These are phyloP conservation scores for Bipolaris zeicola DNA, from an alignment of 2,329 filamentous ascomycete genomes.

Conservation along the genomic window DNA sequence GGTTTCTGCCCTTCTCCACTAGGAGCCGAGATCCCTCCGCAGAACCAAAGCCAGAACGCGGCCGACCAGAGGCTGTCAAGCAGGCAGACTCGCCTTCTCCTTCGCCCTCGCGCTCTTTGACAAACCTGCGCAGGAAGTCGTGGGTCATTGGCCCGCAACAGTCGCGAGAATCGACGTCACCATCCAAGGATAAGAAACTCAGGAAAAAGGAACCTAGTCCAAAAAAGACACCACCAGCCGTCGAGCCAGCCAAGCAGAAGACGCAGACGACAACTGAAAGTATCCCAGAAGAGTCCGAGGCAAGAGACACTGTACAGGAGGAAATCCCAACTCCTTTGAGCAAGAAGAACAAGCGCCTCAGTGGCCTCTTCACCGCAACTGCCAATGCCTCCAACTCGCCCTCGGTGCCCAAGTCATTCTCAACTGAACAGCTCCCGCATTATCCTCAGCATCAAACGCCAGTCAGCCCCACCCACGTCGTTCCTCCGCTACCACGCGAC, in stretches of 20 bases:
- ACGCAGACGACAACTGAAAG: slow-evolving; percentile 29
- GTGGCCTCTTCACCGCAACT: slow-evolving; percentile 39
- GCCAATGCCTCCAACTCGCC: slow-evolving; percentile 45
- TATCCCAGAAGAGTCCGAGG: slow-evolving; percentile 40
- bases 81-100: slow-evolving; percentile 28
- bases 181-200: slow-evolving; percentile 22
- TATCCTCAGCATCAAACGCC: slow-evolving; percentile 42
- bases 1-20: slow-evolving; percentile 44
- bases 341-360: slow-evolving; percentile 46
- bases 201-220: slow-evolving; percentile 23
- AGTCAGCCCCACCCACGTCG: slow-evolving; percentile 40
- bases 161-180: slow-evolving; percentile 20
- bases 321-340: slow-evolving; percentile 35
- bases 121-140: slow-evolving; percentile 45
- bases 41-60: slow-evolving; percentile 38
- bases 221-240: slow-evolving; percentile 23
- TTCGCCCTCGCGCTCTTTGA: slow-evolving; percentile 42
- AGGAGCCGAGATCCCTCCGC: slow-evolving; percentile 41
- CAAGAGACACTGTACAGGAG: slow-evolving; percentile 29
- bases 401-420: slow-evolving; percentile 56
- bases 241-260: slow-evolving; percentile 35
- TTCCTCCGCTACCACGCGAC: slow-evolving; percentile 52
- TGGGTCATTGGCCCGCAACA: slow-evolving; percentile 34
- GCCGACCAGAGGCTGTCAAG: slow-evolving; percentile 34
- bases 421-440: slow-evolving; percentile 53